A percentile compares a stretch with the other conserved stretches of the same genome.
These are phyloP conservation scores for Dalbergia cochinchinensis DNA, from an alignment of 306 rosid species.

Conservation along the genomic window DNA sequence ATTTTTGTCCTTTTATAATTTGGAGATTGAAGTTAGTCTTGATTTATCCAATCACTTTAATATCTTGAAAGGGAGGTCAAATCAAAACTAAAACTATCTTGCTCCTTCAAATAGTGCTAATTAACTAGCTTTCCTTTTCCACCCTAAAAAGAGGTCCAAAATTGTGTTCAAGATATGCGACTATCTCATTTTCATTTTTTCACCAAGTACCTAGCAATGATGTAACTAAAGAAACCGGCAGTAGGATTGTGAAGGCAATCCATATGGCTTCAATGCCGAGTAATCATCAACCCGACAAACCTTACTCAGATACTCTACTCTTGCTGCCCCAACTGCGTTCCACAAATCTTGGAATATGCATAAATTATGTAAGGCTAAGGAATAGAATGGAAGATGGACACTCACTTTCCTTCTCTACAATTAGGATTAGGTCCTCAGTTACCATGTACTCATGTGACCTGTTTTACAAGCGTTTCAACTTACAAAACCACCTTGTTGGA, in stretches of 20 bases:
- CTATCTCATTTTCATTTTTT: not conserved
- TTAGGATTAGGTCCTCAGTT: not conserved
- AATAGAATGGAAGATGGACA: not conserved
- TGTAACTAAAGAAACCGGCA: not conserved
- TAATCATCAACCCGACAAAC: not conserved
- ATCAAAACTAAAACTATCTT: not conserved
- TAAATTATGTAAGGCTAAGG: not conserved
- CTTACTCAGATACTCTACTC: not conserved
- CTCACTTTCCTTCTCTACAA: not conserved
- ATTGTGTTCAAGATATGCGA: not conserved
- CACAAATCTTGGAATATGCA: not conserved
- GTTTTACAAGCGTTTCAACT: not conserved
- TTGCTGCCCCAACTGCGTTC: not conserved
- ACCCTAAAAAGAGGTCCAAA: not conserved
- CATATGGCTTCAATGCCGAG: constrained; percentile 7
- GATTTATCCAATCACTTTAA: too few species aligned
- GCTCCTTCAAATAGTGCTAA: not conserved
- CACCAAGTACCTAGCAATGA: constrained; percentile 11
- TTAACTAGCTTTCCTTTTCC: not conserved
- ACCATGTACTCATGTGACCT: not conserved
- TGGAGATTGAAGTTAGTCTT: not conserved
- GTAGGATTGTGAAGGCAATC: not conserved
- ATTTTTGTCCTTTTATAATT: not conserved
- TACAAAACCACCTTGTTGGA: constrained; percentile 2
- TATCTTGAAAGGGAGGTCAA: not conserved